Conservation (phyloP, 2,329 filamentous ascomycete genomes). For the Trichoderma lentiforme region DNA sequence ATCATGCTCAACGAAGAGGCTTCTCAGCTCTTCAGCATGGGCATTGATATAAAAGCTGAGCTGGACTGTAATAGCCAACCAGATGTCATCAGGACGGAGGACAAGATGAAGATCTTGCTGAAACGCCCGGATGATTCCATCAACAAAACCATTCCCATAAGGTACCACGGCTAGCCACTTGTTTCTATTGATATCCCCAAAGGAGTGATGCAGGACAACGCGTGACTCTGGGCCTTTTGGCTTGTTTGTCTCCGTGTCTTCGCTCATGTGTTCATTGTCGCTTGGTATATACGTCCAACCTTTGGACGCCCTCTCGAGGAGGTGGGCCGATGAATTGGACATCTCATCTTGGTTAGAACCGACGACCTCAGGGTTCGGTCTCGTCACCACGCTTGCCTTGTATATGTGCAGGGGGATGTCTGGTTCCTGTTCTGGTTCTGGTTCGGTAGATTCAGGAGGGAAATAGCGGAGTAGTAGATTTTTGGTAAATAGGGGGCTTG, state of each 20-base stretch:
- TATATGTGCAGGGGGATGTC: not conserved
- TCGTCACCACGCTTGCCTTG: not conserved
- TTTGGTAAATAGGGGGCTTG: not conserved
- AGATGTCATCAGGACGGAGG: slow-evolving; percentile 26
- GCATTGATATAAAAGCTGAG: slow-evolving; percentile 22
- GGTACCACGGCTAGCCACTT: not conserved
- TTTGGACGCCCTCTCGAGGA: not conserved
- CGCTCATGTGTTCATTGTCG: not conserved
- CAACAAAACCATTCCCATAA: not conserved
- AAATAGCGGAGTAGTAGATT: not conserved
- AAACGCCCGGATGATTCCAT: slow-evolving; percentile 3
- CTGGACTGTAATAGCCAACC: slow-evolving; percentile 29
- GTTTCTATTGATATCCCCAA: not conserved
- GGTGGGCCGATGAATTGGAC: not conserved
- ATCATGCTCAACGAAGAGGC: slow-evolving; percentile 19
- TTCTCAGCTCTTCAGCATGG: slow-evolving; percentile 18
- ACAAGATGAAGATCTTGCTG: slow-evolving; percentile 23
- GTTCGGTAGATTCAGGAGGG: not conserved
- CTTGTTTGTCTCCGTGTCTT: not conserved
- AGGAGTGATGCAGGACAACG: not conserved
- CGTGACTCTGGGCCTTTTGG: slow-evolving; percentile 2
- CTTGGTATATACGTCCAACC: not conserved
- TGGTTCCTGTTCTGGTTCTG: not conserved
- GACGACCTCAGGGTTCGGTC: not conserved
- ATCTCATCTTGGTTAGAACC: not conserved